These are phyloP conservation scores for Tolypocladium paradoxum DNA, from an alignment of 2,329 filamentous ascomycete genomes.

Conservation along the genomic window DNA sequence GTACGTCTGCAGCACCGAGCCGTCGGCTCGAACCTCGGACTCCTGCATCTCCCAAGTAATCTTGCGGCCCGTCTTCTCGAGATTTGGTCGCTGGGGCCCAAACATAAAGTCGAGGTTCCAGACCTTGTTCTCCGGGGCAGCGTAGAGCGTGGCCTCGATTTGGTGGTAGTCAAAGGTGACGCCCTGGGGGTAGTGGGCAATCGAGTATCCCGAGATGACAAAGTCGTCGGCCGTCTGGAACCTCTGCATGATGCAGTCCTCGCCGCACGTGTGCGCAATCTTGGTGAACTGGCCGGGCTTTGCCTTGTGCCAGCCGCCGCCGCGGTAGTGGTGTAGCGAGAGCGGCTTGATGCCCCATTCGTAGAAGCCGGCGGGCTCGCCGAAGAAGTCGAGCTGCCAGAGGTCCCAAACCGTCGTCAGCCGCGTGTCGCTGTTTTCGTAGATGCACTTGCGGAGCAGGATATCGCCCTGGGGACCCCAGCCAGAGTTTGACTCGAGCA, in stretches of 20 bases:
- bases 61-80: conserved; percentile 38
- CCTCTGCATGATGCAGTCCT: conserved; percentile 48
- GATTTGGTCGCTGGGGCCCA: conserved; percentile 35
- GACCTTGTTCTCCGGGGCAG: conserved; percentile 33
- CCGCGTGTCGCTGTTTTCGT: conserved; percentile 49
- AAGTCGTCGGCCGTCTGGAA: conserved; percentile 44
- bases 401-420: conserved; percentile 46
- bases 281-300: conserved; percentile 45
- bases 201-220: conserved; percentile 48
- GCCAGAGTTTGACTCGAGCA: conserved; percentile 43
- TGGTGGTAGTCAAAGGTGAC: conserved; percentile 38
- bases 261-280: conserved; percentile 47
- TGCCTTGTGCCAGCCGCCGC: conserved; percentile 44
- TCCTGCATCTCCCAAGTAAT: conserved; percentile 45
- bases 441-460: conserved; percentile 51
- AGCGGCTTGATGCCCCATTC: conserved; percentile 50
- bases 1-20: conserved; percentile 42
- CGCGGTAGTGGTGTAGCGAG: conserved; percentile 55
- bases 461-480: conserved; percentile 53
- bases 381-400: conserved; percentile 50
- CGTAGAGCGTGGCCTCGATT: conserved; percentile 42
- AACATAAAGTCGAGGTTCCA: conserved; percentile 42
- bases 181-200: conserved; percentile 44
- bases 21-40: conserved; percentile 33
- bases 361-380: conserved; percentile 53